phyloP scores from a whole-genome alignment of 805 yeast species.

The Spathaspora sp. region DNA sequence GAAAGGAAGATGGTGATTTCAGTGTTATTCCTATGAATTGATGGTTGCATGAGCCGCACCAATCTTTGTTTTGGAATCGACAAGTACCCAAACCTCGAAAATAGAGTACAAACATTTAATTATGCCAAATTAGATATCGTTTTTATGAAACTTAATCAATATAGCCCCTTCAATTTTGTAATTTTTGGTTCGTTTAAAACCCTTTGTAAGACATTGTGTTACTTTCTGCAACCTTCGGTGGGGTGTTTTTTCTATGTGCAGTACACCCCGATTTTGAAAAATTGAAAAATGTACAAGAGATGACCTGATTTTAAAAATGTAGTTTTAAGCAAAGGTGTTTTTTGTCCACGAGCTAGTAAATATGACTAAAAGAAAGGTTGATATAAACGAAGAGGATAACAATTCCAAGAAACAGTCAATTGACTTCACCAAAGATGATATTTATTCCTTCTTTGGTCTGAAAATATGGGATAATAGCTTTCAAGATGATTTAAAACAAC shows the following conservation, averaged over 20 bases:
- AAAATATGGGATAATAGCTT: conserved; percentile 46
- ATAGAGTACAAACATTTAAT: too few relatives aligned
- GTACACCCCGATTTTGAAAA: not conserved
- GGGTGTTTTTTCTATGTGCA: not conserved
- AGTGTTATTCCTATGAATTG: not conserved
- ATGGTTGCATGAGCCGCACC: not conserved
- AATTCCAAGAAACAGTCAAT: not conserved
- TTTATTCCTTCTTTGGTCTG: conserved; percentile 25
- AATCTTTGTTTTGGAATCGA: not conserved
- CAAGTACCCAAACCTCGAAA: too few relatives aligned
- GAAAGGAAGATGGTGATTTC: not conserved
- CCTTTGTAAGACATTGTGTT: too few relatives aligned
- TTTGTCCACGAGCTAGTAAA: not conserved
- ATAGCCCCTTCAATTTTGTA: too few relatives aligned
- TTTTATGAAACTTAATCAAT: too few relatives aligned
- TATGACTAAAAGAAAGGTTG: not conserved
- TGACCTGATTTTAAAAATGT: not conserved
- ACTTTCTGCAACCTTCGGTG: not conserved
- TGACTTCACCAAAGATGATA: conserved; percentile 27
- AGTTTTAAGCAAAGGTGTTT: not conserved
- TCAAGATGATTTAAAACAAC: conserved; percentile 34
- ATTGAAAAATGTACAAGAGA: not conserved
- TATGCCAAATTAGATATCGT: too few relatives aligned
- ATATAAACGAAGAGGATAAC: not conserved
- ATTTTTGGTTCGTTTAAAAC: not conserved